A percentile compares a stretch with the other conserved stretches of the same genome.
phyloP scores from a whole-genome alignment of 2,329 filamentous ascomycete species.

The Hymenoscyphus infarciens region DNA sequence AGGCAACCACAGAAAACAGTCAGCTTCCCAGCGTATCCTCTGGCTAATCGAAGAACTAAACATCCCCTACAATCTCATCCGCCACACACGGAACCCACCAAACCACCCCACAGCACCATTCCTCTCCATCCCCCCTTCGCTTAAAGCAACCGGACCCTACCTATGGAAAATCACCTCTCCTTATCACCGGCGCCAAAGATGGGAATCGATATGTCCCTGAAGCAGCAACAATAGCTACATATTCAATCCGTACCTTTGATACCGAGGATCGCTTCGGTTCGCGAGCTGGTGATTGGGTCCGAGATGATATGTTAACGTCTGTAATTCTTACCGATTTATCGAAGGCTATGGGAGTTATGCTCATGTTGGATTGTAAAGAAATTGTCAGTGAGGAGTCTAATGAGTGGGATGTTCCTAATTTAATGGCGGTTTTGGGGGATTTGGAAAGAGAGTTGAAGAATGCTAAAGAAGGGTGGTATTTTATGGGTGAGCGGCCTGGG shows the following conservation, averaged over 20 bases:
- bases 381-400: slow-evolving; percentile 21
- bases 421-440: slow-evolving; percentile 15
- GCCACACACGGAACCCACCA: slow-evolving; percentile 55
- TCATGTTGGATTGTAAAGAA: slow-evolving; percentile 10
- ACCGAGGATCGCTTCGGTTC: slow-evolving; percentile 27
- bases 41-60: slow-evolving; percentile 68
- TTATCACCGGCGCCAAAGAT: slow-evolving; percentile 41
- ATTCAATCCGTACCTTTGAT: slow-evolving; percentile 36
- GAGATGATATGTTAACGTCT: slow-evolving; percentile 33
- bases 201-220: slow-evolving; percentile 29
- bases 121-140: slow-evolving; percentile 9
- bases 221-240: slow-evolving; percentile 32
- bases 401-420: slow-evolving; percentile 7
- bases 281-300: slow-evolving; percentile 28
- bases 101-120: slow-evolving; percentile 53
- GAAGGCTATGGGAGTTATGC: background rate
- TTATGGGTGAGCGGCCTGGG: slow-evolving; percentile 34
- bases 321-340: slow-evolving; percentile 21
- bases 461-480: slow-evolving; percentile 22
- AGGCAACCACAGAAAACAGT: slow-evolving; percentile 45
- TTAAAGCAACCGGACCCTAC: slow-evolving; percentile 46
- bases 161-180: slow-evolving; percentile 72
- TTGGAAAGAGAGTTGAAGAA: slow-evolving; percentile 28
- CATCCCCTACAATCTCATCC: slow-evolving; percentile 67
- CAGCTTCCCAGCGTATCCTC: slow-evolving; percentile 62